These are phyloP conservation scores for Colletotrichum sublineola DNA, from an alignment of 2,329 filamentous ascomycete species.

Conservation along the genomic window DNA sequence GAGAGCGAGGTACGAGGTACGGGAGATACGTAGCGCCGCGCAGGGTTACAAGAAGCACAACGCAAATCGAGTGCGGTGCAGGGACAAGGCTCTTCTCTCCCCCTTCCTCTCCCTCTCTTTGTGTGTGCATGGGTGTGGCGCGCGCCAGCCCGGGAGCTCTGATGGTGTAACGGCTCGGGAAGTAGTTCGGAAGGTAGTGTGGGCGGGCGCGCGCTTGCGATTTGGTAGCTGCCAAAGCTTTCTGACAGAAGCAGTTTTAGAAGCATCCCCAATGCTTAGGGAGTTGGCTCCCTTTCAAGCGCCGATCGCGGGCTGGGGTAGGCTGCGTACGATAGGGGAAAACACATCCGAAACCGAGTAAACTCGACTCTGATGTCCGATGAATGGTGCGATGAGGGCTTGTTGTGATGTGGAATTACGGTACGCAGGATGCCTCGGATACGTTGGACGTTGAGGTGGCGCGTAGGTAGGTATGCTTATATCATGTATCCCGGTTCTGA, in stretches of 20 bases:
- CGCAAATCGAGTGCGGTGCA: constrained; percentile 21
- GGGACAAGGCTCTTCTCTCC: constrained; percentile 15
- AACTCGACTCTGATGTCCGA: constrained; percentile 15
- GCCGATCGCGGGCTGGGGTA: constrained; percentile 16
- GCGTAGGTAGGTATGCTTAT: background rate
- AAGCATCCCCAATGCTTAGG: constrained; percentile 26
- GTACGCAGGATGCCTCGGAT: background rate
- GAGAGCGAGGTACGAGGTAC: background rate
- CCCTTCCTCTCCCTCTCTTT: background rate
- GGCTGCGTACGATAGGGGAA: background rate
- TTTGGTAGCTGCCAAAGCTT: constrained; percentile 42
- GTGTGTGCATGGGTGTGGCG: constrained; percentile 7
- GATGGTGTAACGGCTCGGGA: constrained; percentile 35
- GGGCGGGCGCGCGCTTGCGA: constrained; percentile 32
- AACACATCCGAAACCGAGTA: constrained; percentile 18
- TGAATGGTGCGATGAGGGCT: background rate
- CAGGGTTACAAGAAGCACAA: background rate
- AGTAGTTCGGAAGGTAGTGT: constrained; percentile 21
- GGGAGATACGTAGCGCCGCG: background rate
- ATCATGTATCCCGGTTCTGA: background rate
- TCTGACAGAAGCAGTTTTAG: constrained; percentile 42
- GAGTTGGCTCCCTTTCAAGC: background rate
- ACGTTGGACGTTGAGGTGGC: background rate
- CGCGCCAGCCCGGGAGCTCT: constrained; percentile 35
- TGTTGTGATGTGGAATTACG: background rate